A percentile compares a stretch with the other conserved stretches of the same genome.
These are phyloP conservation scores for Arbutus unedo DNA, from an alignment of 148 eudicot genomes.

Conservation along the genomic window DNA sequence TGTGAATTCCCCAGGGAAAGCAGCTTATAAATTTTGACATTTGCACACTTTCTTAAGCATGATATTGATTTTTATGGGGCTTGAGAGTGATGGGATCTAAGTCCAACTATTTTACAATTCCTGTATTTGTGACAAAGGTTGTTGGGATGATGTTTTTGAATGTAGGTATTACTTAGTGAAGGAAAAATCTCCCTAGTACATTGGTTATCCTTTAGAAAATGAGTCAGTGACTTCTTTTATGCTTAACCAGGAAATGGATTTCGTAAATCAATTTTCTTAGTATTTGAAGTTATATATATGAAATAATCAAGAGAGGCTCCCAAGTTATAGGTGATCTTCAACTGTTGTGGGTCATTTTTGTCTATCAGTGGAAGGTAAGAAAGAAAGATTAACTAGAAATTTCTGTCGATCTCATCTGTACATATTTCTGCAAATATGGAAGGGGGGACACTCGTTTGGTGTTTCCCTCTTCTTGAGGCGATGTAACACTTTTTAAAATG, in stretches of 20 bases:
- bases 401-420: too few species aligned
- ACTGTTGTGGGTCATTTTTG: too few species aligned
- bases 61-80: not conserved
- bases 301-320: not conserved
- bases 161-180: not conserved
- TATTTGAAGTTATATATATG: not conserved
- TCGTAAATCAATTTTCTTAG: not conserved
- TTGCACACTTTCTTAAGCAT: not conserved
- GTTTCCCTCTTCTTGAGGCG: too few species aligned
- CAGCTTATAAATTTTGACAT: not conserved
- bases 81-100: slow-evolving; percentile 1
- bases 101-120: not conserved
- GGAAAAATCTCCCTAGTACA: not conserved
- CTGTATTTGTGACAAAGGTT: not conserved
- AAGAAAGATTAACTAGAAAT: too few species aligned
- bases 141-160: not conserved
- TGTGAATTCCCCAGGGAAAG: not conserved
- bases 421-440: too few species aligned
- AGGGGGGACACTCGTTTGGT: too few species aligned
- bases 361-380: too few species aligned
- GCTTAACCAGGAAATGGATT: not conserved
- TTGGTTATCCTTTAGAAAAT: not conserved
- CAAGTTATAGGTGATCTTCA: too few species aligned
- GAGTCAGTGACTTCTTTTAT: not conserved
- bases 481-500: too few species aligned